A percentile compares a stretch with the other conserved stretches of the same genome.
These are phyloP conservation scores for Calonectria multiphialidica DNA, from an alignment of 2,329 filamentous ascomycete genomes.

Conservation along the genomic window DNA sequence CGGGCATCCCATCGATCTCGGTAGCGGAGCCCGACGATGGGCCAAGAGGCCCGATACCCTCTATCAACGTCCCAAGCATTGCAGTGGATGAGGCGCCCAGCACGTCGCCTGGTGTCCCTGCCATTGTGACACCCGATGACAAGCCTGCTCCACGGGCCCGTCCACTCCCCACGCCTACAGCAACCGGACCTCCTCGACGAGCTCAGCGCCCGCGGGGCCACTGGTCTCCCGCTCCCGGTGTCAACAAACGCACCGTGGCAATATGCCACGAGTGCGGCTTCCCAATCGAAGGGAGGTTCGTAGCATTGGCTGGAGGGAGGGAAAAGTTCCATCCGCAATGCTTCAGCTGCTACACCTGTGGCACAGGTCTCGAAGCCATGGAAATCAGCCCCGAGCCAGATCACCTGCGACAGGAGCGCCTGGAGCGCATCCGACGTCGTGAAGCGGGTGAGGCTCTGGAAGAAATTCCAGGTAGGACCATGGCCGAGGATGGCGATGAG, in stretches of 20 bases:
- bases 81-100: slow-evolving; percentile 51
- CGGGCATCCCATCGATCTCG: slow-evolving; percentile 52
- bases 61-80: slow-evolving; percentile 64
- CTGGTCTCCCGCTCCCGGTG: slow-evolving; percentile 68
- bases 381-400: slow-evolving; percentile 96
- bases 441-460: slow-evolving; percentile 68
- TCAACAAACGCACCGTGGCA: slow-evolving; percentile 68
- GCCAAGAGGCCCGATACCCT: slow-evolving; percentile 43
- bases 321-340: slow-evolving; percentile 93
- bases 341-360: slow-evolving; percentile 90
- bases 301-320: slow-evolving; percentile 79
- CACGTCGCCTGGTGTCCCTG: slow-evolving; percentile 51
- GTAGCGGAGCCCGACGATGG: slow-evolving; percentile 46
- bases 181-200: slow-evolving; percentile 47
- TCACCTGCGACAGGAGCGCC: slow-evolving; percentile 74
- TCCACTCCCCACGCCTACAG: slow-evolving; percentile 60
- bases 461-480: slow-evolving; percentile 73
- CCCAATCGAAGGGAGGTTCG: slow-evolving; percentile 90
- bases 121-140: slow-evolving; percentile 62
- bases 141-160: slow-evolving; percentile 38
- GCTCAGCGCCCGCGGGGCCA: slow-evolving; percentile 62
- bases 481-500: slow-evolving; percentile 79
- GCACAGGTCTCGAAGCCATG: slow-evolving; percentile 90
- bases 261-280: slow-evolving; percentile 86
- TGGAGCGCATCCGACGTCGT: slow-evolving; percentile 78